Evolutionary conservation across 2,329 filamentous ascomycete species (phyloP).

Genomic region (Dothidotthia symphoricarpi): DNA sequence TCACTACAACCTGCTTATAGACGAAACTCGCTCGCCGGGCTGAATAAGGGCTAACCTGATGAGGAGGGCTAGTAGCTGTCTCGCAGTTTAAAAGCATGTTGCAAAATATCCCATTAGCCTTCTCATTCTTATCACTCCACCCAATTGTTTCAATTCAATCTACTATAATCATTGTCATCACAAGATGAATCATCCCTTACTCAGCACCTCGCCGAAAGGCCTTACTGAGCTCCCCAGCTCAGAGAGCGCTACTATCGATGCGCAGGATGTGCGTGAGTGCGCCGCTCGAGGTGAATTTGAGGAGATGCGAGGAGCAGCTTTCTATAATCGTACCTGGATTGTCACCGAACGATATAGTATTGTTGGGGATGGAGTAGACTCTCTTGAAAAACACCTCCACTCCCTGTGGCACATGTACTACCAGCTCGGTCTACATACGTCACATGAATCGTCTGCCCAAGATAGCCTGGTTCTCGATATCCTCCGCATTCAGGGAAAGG

Average conservation of each 20-base stretch:
- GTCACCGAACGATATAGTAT: constrained; percentile 7
- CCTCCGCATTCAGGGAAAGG: constrained; percentile 6
- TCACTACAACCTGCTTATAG: too few species aligned
- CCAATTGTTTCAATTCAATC: too few species aligned
- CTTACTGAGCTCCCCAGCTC: constrained; percentile 3
- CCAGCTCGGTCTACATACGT: neutral
- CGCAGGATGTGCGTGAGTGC: constrained; percentile 4
- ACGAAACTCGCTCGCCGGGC: too few species aligned
- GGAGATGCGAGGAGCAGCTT: constrained; percentile 3
- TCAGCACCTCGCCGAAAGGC: constrained; percentile 3
- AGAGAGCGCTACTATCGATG: neutral
- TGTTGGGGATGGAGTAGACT: constrained; percentile 7
- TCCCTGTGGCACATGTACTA: constrained; percentile 11
- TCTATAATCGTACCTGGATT: constrained; percentile 6
- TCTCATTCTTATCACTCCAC: too few species aligned
- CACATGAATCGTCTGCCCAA: constrained; percentile 7
- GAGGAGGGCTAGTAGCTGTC: too few species aligned
- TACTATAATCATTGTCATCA: neutral
- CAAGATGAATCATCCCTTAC: constrained; percentile 2
- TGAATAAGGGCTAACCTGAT: too few species aligned
- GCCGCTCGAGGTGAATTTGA: constrained; percentile 5
- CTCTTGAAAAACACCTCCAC: constrained; percentile 9
- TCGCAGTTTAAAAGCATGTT: too few species aligned
- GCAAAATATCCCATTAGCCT: too few species aligned
- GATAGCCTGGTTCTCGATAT: constrained; percentile 10